Percentiles rank a stretch among this genome's conserved stretches.
phyloP scores from a whole-genome alignment of 108 stramenopile genomes.

The Ochromonas danica region DNA sequence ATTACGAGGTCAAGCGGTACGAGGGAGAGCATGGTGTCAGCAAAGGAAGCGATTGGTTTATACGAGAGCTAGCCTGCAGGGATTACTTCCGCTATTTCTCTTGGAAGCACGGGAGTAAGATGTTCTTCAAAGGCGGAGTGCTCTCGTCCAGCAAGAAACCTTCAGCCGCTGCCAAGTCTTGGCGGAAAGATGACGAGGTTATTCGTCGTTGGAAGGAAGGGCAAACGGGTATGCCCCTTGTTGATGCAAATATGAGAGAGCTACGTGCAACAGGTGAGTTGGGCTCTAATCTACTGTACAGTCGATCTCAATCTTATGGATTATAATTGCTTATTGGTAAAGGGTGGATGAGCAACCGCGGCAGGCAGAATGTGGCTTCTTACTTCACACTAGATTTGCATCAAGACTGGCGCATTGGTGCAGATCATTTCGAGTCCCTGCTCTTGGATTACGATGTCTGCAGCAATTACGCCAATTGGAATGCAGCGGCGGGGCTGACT shows the following conservation, averaged over 20 bases:
- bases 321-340: too few relatives aligned
- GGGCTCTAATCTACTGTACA: too few relatives aligned
- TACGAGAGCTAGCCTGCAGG: constrained; percentile 91
- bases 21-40: constrained; percentile 70
- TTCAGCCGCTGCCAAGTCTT: neutral
- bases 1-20: constrained; percentile 71
- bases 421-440: constrained; percentile 80
- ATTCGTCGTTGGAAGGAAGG: constrained; percentile 78
- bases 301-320: too few relatives aligned
- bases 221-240: constrained; percentile 80
- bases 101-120: constrained; percentile 71
- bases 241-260: constrained; percentile 99
- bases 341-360: constrained; percentile 98
- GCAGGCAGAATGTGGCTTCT: constrained; percentile 87
- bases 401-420: constrained; percentile 92
- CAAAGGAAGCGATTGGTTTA: constrained; percentile 93
- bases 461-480: constrained; percentile 93
- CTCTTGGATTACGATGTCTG: constrained; percentile 91
- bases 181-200: constrained; percentile 3
- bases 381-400: constrained; percentile 87
- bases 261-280: constrained; percentile 80
- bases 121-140: constrained; percentile 80
- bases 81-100: constrained; percentile 92
- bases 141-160: constrained; percentile 42
- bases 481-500: constrained; percentile 17